These are phyloP conservation scores for Aspergillus egyptiacus DNA, from an alignment of 495 filamentous ascomycete genomes.

Conservation along the genomic window DNA sequence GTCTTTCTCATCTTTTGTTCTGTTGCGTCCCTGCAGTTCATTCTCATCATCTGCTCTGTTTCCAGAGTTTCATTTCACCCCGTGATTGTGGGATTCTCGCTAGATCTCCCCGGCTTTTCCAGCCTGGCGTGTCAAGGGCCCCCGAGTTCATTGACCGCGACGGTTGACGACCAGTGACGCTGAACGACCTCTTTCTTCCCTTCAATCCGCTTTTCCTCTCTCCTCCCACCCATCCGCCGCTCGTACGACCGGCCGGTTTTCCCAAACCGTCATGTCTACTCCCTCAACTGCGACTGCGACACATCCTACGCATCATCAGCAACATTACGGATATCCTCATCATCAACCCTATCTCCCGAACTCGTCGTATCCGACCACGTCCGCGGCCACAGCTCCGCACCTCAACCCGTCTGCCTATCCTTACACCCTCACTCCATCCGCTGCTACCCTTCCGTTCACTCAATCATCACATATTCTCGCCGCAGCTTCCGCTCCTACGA, in stretches of 20 bases:
- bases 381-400: slow-evolving; percentile 47
- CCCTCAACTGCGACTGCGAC: slow-evolving; percentile 77
- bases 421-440: slow-evolving; percentile 41
- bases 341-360: slow-evolving; percentile 55
- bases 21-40: background rate
- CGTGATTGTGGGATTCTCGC: slow-evolving; percentile 8
- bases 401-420: slow-evolving; percentile 44
- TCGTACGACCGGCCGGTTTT: slow-evolving; percentile 31
- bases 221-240: slow-evolving; percentile 54
- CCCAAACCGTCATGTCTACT: slow-evolving; percentile 64
- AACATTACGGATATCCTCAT: slow-evolving; percentile 63
- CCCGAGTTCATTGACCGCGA: slow-evolving; percentile 14
- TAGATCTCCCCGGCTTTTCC: slow-evolving; percentile 18
- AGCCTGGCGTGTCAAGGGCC: slow-evolving; percentile 18
- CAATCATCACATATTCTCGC: slow-evolving; percentile 33
- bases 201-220: slow-evolving; percentile 42
- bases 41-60: background rate
- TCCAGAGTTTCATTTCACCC: background rate
- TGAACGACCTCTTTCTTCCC: slow-evolving; percentile 8
- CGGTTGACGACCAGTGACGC: slow-evolving; percentile 12
- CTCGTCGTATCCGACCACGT: slow-evolving; percentile 48
- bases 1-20: background rate
- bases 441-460: slow-evolving; percentile 34
- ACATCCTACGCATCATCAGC: slow-evolving; percentile 60
- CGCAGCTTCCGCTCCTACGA: slow-evolving; percentile 31